phyloP scores from a whole-genome alignment of 2,329 filamentous ascomycete species.

The Neurospora sp. region DNA sequence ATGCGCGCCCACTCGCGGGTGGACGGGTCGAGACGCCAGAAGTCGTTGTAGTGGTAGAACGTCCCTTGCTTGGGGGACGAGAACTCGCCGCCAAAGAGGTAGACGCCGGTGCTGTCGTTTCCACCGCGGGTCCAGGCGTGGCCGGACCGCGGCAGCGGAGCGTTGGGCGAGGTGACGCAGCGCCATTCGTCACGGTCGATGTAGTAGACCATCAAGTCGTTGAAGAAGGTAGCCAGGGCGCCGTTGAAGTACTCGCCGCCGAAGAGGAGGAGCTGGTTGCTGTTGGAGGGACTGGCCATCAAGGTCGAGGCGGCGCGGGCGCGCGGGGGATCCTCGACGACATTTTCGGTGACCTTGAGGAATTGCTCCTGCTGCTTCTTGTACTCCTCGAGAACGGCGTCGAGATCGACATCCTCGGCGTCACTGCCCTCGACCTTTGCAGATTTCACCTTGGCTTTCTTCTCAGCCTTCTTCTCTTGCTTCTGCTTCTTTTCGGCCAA shows the following conservation, averaged over 20 bases:
- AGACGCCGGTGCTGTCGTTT: constrained; percentile 71
- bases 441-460: constrained; percentile 64
- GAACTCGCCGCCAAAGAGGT: constrained; percentile 94
- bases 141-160: constrained; percentile 78
- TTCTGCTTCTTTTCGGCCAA: constrained; percentile 60
- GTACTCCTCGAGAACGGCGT: constrained; percentile 87
- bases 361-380: constrained; percentile 89
- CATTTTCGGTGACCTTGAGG: constrained; percentile 80
- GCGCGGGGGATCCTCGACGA: constrained; percentile 60
- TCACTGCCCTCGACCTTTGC: constrained; percentile 74
- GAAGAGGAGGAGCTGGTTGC: constrained; percentile 82
- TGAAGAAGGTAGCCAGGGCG: constrained; percentile 64
- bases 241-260: constrained; percentile 96
- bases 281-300: constrained; percentile 75
- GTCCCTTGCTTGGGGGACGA: constrained; percentile 94
- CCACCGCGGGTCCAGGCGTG: constrained; percentile 91
- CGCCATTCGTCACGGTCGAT: constrained; percentile 86
- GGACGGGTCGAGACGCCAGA: constrained; percentile 82
- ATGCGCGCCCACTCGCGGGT: constrained; percentile 85
- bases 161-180: constrained; percentile 81
- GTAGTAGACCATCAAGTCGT: constrained; percentile 60
- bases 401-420: constrained; percentile 84
- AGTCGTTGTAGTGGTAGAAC: constrained; percentile 99
- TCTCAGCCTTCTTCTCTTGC: constrained; percentile 82
- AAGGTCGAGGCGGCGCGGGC: constrained; percentile 73